Percentiles rank a stretch among this genome's conserved stretches.
Evolutionary conservation across 2,329 filamentous ascomycete species (phyloP).

Genomic region (Fusarium sp.): DNA sequence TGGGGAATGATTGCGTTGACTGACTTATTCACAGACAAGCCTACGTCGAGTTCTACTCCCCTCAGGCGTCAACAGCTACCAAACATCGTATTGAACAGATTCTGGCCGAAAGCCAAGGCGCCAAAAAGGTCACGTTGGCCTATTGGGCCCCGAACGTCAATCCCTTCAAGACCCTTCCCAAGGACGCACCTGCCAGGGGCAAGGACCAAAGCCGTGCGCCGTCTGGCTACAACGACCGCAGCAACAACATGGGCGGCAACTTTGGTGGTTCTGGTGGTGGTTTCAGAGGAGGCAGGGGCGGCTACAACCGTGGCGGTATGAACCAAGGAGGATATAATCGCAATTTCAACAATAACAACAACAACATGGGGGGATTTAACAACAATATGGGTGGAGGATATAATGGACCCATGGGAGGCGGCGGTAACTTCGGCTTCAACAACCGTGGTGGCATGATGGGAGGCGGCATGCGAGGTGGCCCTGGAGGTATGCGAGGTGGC

Average conservation of each 20-base stretch:
- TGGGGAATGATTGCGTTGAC: conserved; percentile 10
- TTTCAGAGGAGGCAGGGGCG: conserved; percentile 65
- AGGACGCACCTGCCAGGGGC: conserved; percentile 76
- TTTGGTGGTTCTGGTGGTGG: conserved; percentile 66
- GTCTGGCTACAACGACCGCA: conserved; percentile 61
- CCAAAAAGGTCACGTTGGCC: conserved; percentile 77
- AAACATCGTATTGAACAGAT: conserved; percentile 83
- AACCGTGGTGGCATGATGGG: conserved; percentile 60
- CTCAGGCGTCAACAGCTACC: conserved; percentile 84
- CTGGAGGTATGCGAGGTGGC: conserved; percentile 60
- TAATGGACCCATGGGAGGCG: conserved; percentile 64
- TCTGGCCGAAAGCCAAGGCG: conserved; percentile 60
- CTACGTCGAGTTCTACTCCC: conserved; percentile 85
- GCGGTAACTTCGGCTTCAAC: conserved; percentile 62
- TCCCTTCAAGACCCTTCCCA: conserved; percentile 90
- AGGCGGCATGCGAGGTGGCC: conserved; percentile 59
- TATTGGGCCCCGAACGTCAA: conserved; percentile 84
- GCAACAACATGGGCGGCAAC: conserved; percentile 55
- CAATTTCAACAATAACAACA: conserved; percentile 56
- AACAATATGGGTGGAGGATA: conserved; percentile 61
- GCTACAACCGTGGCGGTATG: conserved; percentile 59
- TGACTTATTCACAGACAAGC: conserved; percentile 65
- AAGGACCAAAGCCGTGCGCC: conserved; percentile 70
- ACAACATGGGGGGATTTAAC: conserved; percentile 58
- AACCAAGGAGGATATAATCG: conserved; percentile 58